phyloP scores from a whole-genome alignment of 2,329 filamentous ascomycete genomes.

The Scedosporium aurantiacum region DNA sequence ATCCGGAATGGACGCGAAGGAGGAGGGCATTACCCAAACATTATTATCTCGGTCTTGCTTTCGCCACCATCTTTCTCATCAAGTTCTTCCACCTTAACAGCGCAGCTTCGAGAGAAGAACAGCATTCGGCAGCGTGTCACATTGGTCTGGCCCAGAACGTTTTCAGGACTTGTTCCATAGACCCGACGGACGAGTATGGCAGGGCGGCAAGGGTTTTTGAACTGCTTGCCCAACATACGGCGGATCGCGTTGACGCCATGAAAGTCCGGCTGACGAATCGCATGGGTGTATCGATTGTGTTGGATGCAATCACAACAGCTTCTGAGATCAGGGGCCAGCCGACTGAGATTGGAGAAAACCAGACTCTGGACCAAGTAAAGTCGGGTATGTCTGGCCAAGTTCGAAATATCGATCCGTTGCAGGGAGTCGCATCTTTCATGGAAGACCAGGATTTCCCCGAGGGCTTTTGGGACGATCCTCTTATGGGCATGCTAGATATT shows the following conservation, averaged over 20 bases:
- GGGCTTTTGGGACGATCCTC: slow-evolving; percentile 16
- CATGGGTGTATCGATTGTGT: slow-evolving; percentile 16
- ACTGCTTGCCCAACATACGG: slow-evolving; percentile 15
- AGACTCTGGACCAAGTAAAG: background rate
- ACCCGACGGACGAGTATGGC: slow-evolving; percentile 15
- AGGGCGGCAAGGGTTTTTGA: slow-evolving; percentile 17
- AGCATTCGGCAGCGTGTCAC: slow-evolving; percentile 18
- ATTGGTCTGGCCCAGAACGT: slow-evolving; percentile 17
- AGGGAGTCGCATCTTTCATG: background rate
- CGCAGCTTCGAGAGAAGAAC: slow-evolving; percentile 15
- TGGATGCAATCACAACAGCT: slow-evolving; percentile 14
- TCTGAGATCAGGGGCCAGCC: slow-evolving; percentile 11
- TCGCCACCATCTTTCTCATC: slow-evolving; percentile 20
- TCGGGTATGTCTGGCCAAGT: background rate
- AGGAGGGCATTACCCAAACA: slow-evolving; percentile 15
- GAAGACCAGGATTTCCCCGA: background rate
- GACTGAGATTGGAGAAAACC: slow-evolving; percentile 8
- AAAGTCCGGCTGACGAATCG: slow-evolving; percentile 12
- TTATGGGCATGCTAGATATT: background rate
- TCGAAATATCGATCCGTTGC: background rate
- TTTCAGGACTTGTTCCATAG: slow-evolving; percentile 14
- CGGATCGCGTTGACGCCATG: slow-evolving; percentile 11
- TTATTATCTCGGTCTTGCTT: slow-evolving; percentile 17
- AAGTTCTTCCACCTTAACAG: slow-evolving; percentile 17
- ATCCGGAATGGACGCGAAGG: slow-evolving; percentile 10